Evolutionary conservation across 1,284 basidiomycete species (phyloP), one percentile per base, ranked within the genome.

Genomic region (Ustilago shanxiensis): DNA sequence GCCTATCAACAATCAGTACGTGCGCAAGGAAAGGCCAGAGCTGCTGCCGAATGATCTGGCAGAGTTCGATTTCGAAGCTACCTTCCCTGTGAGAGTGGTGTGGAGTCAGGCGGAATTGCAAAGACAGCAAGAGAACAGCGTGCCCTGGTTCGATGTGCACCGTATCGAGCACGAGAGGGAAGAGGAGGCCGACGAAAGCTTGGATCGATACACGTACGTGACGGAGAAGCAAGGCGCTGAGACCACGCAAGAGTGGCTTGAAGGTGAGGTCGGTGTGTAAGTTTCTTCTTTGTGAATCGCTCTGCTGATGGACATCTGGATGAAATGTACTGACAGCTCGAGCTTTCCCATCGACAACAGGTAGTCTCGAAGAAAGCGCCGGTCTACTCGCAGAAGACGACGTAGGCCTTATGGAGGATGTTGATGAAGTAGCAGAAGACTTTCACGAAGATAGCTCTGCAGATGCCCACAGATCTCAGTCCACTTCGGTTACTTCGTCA

Each of bases 241-340:
- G 29, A 69, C 73, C 11, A 75, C 72, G 18, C 55, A 71, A 22
- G 49, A 61, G 13, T 84, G 83, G 83, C 65, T 83, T 9, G 83
- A 84, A 54, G 55, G 63, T n/a, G 79, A 84, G 31, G 79, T 70
- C n/a, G 83, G 83, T 52, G 63, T 84, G 83, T 84, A 72, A 69
- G 82, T 83, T 11, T 14, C 20, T 6, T n/a, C 41, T 20, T 8
- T n/a, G 24, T 2, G n/a, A n/a, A n/a, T 13, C 10, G 11, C 1
- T 31, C 26, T 7, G 3, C 8, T 35, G 14, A 2, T 18, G 7
- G 18, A 8, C 7, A 16, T 57, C n/a, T 3, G 16, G 29, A 16
- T 2, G 18, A 31, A 10, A 41, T 22, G 41, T n/a, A 13, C 39
- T 68, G 56, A 51, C 50, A 26, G 29, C 33, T 39, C n/a, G 20